A percentile compares a stretch with the other conserved stretches of the same genome.
These are phyloP conservation scores for Tricholoma flavovirens DNA, from an alignment of 768 basidiomycete genomes.

Conservation along the genomic window DNA sequence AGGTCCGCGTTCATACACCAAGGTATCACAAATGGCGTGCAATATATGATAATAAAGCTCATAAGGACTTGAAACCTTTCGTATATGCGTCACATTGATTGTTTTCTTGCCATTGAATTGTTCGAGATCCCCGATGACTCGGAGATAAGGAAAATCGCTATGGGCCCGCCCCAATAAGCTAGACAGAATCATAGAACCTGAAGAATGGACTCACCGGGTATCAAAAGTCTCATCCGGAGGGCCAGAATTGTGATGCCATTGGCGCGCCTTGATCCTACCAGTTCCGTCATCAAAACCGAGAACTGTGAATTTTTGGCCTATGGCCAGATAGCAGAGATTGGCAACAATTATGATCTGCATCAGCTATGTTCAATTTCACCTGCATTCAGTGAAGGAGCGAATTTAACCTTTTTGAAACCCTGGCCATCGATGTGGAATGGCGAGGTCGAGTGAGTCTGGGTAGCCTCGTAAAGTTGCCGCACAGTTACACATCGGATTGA, in stretches of 20 bases:
- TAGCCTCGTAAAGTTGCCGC: constrained; percentile 15
- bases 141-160: constrained; percentile 67
- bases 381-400: background rate
- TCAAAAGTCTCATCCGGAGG: background rate
- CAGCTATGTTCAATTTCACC: constrained; percentile 13
- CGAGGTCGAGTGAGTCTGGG: constrained; percentile 10
- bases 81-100: constrained; percentile 18
- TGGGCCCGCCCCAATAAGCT: background rate
- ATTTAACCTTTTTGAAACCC: constrained; percentile 12
- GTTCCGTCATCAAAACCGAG: constrained; percentile 42
- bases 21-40: constrained; percentile 16
- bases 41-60: constrained; percentile 26
- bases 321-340: constrained; percentile 56
- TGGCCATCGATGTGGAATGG: constrained; percentile 16
- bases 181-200: background rate
- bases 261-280: constrained; percentile 34
- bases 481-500: constrained; percentile 29
- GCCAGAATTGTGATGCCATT: constrained; percentile 51
- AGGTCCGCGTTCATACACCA: constrained; percentile 15
- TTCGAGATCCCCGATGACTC: constrained; percentile 21
- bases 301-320: constrained; percentile 65
- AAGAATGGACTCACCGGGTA: constrained; percentile 9
- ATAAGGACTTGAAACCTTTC: constrained; percentile 15
- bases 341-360: constrained; percentile 66
- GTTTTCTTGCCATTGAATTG: constrained; percentile 11